Base-by-base conservation (phyloP, 495 filamentous ascomycete genomes). In the Podospora fimiseda region DNA sequence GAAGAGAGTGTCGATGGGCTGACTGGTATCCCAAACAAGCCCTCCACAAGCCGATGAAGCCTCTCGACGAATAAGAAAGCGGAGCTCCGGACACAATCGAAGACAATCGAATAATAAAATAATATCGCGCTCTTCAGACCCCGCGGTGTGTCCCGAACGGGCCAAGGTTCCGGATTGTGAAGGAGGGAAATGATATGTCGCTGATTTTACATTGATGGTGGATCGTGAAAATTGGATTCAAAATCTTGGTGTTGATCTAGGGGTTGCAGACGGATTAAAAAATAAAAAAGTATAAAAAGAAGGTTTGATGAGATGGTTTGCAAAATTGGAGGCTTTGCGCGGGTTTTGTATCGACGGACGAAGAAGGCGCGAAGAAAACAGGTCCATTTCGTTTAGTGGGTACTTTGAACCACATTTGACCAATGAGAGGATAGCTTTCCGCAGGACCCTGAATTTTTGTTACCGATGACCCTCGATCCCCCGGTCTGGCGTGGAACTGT, bases 401-500 rank as follows among this genome's bases (percentile, higher is more conserved):
- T 5, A 33, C 27, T 6, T 11, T 5, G 23, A 13, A 20, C 15
- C 19, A 14, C 9, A 9, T 2, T 14, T 18, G n/a, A 18, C 56
- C 56, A 59, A 59, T 53, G 9, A 49, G 16, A n/a, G 30, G 5
- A 9, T 13, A 15, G 21, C 20, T 37, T 33, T 37, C 42, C 44
- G 48, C 22, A 56, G 52, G 58, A 63, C 60, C 60, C 58, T 60
- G 58, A 53, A 43, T 38, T 52, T 42, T 52, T 5, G 27, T 11
- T 33, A 43, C 44, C 58, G 58, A 60, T 61, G 51, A 36, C 52
- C 46, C 37, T 56, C 60, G 60, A 62, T 62, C 56, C 48, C 41
- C 20, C 36, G 15, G 16, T 9, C 9, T 30, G 19, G 36, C 4
- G 42, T 40, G 37, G 22, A 51, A 14, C 11, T 38, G 14, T 41